Conservation (phyloP, 2,329 filamentous ascomycete genomes). For the Colletotrichum truncatum region DNA sequence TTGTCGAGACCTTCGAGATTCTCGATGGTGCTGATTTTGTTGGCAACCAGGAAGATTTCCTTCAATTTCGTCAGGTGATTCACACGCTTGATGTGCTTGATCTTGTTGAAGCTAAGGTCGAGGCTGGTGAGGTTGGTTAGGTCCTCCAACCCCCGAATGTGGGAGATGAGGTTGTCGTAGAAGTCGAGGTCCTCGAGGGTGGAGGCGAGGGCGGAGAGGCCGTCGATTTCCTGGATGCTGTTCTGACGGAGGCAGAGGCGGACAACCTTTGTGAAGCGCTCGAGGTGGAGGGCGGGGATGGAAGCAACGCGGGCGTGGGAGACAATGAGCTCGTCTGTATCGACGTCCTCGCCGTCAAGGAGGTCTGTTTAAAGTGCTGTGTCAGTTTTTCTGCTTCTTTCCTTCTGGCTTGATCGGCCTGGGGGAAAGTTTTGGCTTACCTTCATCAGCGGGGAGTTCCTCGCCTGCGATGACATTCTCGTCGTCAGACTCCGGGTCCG, state of each 20-base stretch:
- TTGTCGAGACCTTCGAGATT: constrained; percentile 78
- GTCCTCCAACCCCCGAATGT: constrained; percentile 84
- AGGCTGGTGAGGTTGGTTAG: constrained; percentile 80
- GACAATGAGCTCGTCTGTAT: constrained; percentile 83
- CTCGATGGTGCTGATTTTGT: constrained; percentile 91
- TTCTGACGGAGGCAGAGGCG: constrained; percentile 94
- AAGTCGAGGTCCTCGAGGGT: constrained; percentile 88
- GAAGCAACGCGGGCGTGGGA: constrained; percentile 87
- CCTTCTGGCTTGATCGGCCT: neutral
- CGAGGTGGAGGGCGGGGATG: constrained; percentile 80
- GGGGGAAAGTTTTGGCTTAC: constrained; percentile 49
- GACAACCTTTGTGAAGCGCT: constrained; percentile 80
- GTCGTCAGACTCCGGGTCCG: constrained; percentile 83
- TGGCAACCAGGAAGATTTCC: constrained; percentile 92
- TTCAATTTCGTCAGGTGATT: constrained; percentile 79
- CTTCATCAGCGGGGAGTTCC: constrained; percentile 83
- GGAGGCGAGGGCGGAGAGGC: constrained; percentile 71
- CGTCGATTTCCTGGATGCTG: constrained; percentile 81
- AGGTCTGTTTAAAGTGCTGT: constrained; percentile 56
- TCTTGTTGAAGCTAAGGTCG: constrained; percentile 98
- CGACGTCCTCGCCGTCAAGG: constrained; percentile 66
- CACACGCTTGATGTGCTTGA: constrained; percentile 96
- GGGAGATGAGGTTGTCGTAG: constrained; percentile 94
- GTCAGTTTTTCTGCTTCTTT: neutral
- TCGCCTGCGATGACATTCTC: constrained; percentile 76